A percentile compares a stretch with the other conserved stretches of the same genome.
phyloP scores from a whole-genome alignment of 805 yeast species.

The Starmerella tilneyi region DNA sequence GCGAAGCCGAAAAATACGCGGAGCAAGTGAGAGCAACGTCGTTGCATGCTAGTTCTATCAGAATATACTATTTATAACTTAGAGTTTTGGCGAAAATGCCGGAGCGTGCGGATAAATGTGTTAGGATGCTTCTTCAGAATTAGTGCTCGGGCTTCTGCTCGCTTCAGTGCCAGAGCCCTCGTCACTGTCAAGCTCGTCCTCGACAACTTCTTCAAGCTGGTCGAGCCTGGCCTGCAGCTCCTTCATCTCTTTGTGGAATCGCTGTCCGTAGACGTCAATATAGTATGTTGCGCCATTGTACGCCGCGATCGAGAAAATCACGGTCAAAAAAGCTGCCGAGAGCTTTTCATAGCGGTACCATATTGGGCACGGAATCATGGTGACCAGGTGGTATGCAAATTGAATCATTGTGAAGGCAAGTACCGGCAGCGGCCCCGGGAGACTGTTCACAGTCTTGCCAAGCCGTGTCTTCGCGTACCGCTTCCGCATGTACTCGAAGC shows the following conservation, averaged over 20 bases:
- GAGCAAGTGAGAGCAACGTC: background rate
- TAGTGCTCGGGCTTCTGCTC: too few species aligned
- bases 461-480: constrained; percentile 53
- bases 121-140: too few species aligned
- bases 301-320: constrained; percentile 69
- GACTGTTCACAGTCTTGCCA: constrained; percentile 67
- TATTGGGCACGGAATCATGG: constrained; percentile 85
- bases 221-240: constrained; percentile 62
- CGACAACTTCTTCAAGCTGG: constrained; percentile 38
- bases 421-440: constrained; percentile 81
- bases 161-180: background rate
- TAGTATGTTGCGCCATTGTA: constrained; percentile 94
- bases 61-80: too few species aligned
- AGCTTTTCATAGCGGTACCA: constrained; percentile 64
- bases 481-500: constrained; percentile 73
- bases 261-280: constrained; percentile 80
- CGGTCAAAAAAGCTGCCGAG: constrained; percentile 55
- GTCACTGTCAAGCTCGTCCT: constrained; percentile 2
- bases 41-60: too few species aligned
- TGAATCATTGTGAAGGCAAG: constrained; percentile 78
- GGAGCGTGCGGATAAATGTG: too few species aligned
- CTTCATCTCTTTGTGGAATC: constrained; percentile 75
- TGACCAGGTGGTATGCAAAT: constrained; percentile 70
- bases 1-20: background rate
- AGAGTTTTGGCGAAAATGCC: too few species aligned